These are phyloP conservation scores for Salix suchowensis DNA, from an alignment of 345 rosid species.

Conservation along the genomic window DNA sequence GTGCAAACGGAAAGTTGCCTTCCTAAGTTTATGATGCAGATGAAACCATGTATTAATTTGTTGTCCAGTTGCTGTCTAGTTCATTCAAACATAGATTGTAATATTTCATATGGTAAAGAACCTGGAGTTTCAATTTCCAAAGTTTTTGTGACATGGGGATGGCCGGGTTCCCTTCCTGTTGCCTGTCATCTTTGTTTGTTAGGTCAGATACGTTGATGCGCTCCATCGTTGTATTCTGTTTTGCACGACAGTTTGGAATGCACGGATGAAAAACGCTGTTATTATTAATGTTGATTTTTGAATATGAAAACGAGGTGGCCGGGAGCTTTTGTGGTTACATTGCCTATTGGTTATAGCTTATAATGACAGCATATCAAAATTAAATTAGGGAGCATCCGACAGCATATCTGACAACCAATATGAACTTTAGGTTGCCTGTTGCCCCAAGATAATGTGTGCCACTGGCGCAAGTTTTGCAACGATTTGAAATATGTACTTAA, in stretches of 20 bases:
- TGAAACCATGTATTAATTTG: slow-evolving; percentile 25
- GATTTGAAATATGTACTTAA: background rate
- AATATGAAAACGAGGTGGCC: background rate
- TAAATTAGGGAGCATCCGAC: background rate
- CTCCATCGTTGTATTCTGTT: too few relatives aligned
- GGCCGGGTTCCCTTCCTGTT: background rate
- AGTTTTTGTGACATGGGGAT: background rate
- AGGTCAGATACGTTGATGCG: background rate
- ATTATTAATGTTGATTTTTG: too few relatives aligned
- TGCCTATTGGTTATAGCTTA: background rate
- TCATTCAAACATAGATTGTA: slow-evolving; percentile 7
- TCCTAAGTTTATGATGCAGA: slow-evolving; percentile 26
- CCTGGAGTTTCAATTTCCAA: background rate
- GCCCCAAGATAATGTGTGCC: too few relatives aligned
- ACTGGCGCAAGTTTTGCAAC: background rate
- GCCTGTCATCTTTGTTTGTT: background rate
- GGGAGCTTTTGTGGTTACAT: background rate
- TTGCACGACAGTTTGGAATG: background rate
- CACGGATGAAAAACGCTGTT: background rate
- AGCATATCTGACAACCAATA: background rate
- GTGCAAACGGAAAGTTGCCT: slow-evolving; percentile 14
- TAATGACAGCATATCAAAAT: too few relatives aligned
- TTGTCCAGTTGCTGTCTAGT: slow-evolving; percentile 35
- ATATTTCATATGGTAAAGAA: background rate
- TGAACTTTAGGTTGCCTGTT: too few relatives aligned